These are phyloP conservation scores for Chytriomyces sp. DNA, from an alignment of 192 early-diverging fungal genomes.

Conservation along the genomic window DNA sequence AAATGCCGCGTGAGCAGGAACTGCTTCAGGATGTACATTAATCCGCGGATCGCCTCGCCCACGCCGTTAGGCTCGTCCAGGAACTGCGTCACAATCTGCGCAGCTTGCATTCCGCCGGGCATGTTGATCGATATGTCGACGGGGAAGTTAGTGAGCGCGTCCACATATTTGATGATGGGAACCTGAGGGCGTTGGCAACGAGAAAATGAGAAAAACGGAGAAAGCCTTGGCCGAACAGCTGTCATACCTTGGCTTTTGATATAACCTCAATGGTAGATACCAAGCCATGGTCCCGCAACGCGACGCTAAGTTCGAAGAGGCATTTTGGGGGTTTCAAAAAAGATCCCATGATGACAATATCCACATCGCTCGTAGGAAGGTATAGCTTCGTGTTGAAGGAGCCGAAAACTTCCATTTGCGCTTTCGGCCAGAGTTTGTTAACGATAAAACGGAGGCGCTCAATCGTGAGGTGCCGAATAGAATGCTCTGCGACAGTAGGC, in stretches of 20 bases:
- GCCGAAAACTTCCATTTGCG: constrained; percentile 74
- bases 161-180: constrained; percentile 88
- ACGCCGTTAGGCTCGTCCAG: constrained; percentile 42
- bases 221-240: not conserved
- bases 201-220: not conserved
- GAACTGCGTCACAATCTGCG: constrained; percentile 61
- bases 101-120: constrained; percentile 67
- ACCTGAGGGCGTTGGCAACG: constrained; percentile 52
- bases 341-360: constrained; percentile 42
- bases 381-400: constrained; percentile 87
- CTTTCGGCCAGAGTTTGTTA: constrained; percentile 39
- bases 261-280: constrained; percentile 59
- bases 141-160: constrained; percentile 68
- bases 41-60: constrained; percentile 58
- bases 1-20: constrained; percentile 72
- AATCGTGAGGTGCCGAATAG: constrained; percentile 72
- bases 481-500: constrained; percentile 80
- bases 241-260: constrained; percentile 57
- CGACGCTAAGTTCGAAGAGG: constrained; percentile 50
- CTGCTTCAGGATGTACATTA: constrained; percentile 84
- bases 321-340: constrained; percentile 6
- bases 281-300: constrained; percentile 50
- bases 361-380: constrained; percentile 82
- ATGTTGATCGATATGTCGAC: constrained; percentile 90
- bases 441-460: constrained; percentile 62